Conservation (phyloP, 768 basidiomycete species). For the Hysterangium stoloniferum region DNA sequence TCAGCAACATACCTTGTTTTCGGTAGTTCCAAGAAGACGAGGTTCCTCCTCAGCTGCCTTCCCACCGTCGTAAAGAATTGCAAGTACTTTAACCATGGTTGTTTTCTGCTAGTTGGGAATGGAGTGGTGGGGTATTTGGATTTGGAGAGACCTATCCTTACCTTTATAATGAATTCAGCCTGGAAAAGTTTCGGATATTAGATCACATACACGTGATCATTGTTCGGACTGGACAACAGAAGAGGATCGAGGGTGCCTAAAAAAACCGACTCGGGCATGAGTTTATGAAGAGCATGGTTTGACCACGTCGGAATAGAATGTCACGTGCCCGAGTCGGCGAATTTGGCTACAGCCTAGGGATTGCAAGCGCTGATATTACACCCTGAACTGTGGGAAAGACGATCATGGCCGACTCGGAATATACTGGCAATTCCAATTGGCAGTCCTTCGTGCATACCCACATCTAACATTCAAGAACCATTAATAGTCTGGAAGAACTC, state of each 20-base stretch:
- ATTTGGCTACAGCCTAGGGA: not conserved
- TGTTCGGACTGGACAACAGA: not conserved
- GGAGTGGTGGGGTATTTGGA: not conserved
- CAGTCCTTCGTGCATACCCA: too few relatives aligned
- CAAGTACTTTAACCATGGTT: slow-evolving; percentile 36
- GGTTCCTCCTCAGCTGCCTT: slow-evolving; percentile 60
- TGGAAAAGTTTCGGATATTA: not conserved
- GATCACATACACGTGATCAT: slow-evolving; percentile 7
- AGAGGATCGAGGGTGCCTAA: not conserved
- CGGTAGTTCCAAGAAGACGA: slow-evolving; percentile 70
- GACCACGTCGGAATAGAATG: not conserved
- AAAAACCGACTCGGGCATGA: slow-evolving; percentile 1
- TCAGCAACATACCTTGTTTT: slow-evolving; percentile 72
- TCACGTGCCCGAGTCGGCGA: slow-evolving; percentile 4
- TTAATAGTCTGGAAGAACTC: too few relatives aligned
- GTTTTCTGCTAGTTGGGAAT: slow-evolving; percentile 1
- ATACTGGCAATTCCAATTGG: too few relatives aligned
- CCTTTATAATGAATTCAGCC: slow-evolving; percentile 3
- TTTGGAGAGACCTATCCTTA: not conserved
- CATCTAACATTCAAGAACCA: too few relatives aligned
- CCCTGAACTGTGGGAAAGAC: too few relatives aligned
- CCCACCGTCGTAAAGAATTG: slow-evolving; percentile 66
- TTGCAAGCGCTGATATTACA: too few relatives aligned
- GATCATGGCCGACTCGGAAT: too few relatives aligned
- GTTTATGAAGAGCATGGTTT: not conserved